Evolutionary conservation across 1,284 basidiomycete species (phyloP).

Genomic region (Hymenochaete sp.): DNA sequence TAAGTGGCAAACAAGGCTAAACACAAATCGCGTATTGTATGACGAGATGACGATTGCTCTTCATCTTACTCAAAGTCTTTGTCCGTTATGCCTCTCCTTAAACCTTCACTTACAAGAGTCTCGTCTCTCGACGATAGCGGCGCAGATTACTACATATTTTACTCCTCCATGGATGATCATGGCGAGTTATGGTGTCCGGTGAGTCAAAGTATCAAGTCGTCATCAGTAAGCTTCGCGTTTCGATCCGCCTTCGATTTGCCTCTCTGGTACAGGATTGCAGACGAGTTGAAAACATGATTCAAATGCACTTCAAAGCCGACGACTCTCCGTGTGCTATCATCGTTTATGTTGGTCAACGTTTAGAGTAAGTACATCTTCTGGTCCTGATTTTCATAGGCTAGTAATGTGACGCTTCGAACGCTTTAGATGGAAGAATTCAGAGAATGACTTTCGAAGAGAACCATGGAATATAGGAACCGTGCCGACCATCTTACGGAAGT

Average conservation of each 20-base stretch:
- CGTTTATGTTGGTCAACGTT: conserved; percentile 63
- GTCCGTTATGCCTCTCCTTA: conserved; percentile 7
- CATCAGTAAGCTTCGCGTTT: background rate
- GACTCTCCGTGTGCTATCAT: conserved; percentile 55
- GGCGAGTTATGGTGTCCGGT: conserved; percentile 60
- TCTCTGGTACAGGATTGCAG: conserved; percentile 54
- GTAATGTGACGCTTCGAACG: no score
- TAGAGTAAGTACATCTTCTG: conserved; percentile 44
- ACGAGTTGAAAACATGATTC: conserved; percentile 53
- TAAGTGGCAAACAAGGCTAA: no score
- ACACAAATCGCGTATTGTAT: no score
- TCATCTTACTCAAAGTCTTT: background rate
- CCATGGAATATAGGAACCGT: conserved; percentile 59
- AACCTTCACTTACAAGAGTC: no score
- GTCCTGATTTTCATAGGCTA: conserved; percentile 2
- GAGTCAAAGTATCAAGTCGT: conserved; percentile 22
- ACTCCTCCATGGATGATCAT: conserved; percentile 45
- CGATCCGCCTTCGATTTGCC: background rate
- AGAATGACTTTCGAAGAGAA: conserved; percentile 54
- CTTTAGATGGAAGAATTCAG: conserved; percentile 56
- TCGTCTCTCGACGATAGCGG: conserved; percentile 25
- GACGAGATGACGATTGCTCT: background rate
- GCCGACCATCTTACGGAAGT: conserved; percentile 67
- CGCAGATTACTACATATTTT: conserved; percentile 57
- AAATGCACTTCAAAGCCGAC: conserved; percentile 43